These are phyloP conservation scores for Neopestalotiopsis rosae DNA, from an alignment of 2,329 filamentous ascomycete species.

Conservation along the genomic window DNA sequence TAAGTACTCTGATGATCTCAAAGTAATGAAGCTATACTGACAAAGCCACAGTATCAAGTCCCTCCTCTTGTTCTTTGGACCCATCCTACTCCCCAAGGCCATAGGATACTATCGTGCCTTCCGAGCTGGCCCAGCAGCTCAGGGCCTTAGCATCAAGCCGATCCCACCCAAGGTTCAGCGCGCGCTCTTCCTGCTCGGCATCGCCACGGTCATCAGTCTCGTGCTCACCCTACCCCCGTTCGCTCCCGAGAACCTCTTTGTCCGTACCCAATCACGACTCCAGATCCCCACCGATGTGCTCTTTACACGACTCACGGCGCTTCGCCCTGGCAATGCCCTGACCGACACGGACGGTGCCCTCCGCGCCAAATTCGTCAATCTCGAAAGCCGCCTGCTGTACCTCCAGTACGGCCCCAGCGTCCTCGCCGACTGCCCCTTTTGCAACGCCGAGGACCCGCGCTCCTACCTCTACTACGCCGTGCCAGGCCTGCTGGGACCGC, in stretches of 20 bases:
- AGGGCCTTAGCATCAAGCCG: constrained; percentile 58
- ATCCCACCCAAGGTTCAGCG: constrained; percentile 59
- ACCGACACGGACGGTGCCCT: constrained; percentile 68
- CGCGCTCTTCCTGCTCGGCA: constrained; percentile 65
- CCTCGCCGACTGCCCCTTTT: constrained; percentile 81
- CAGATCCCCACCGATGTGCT: constrained; percentile 86
- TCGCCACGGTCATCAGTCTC: constrained; percentile 55
- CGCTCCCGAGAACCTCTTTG: constrained; percentile 82
- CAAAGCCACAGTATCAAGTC: constrained; percentile 52
- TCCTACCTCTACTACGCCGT: constrained; percentile 83
- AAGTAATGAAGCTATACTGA: constrained; percentile 3
- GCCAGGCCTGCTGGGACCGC: constrained; percentile 74
- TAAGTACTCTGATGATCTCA: constrained; percentile 8
- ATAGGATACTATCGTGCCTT: constrained; percentile 68
- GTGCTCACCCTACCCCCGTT: constrained; percentile 69
- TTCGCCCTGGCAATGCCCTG: constrained; percentile 55
- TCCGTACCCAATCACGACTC: constrained; percentile 76
- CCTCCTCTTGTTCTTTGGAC: constrained; percentile 69
- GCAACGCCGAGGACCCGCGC: constrained; percentile 69
- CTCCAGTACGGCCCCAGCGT: constrained; percentile 80
- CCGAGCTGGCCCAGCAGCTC: constrained; percentile 47
- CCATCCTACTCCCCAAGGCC: constrained; percentile 71
- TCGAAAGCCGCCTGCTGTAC: constrained; percentile 80
- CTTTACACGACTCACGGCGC: constrained; percentile 72
- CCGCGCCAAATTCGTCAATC: constrained; percentile 69